Base-by-base conservation (phyloP, 1,284 basidiomycete species). In the Malassezia yamatoensis region DNA sequence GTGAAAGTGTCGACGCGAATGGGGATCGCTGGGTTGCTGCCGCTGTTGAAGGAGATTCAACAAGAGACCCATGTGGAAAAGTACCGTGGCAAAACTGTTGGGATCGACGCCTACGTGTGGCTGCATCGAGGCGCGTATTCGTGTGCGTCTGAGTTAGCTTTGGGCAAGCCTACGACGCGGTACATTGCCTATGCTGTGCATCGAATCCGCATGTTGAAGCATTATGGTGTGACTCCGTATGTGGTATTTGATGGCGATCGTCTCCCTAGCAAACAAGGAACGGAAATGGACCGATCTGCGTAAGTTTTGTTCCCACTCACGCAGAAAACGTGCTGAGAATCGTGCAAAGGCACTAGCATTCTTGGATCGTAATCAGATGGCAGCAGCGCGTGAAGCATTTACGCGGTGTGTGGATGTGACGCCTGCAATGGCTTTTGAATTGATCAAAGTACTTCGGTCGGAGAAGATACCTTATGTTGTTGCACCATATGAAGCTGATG, bases 401-500 rank as follows among this genome's bases (percentile, higher is more conserved):
- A 82, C 85, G 60, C 94, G 94, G 76, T 90, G 87, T 65, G 78
- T 96, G 49, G 94, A 99, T 65, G 87, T 99, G 47, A 96, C 90
- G 3, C 93, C 94, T 1, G 85, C 90, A 74, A 93, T 96, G 88
- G 94, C 94, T 5, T 91, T 83, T 72, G 93, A 98, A 76, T 79
- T 96, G 61, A 96, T 98, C 79, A 96, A 98, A 81, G 90, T 84
- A 65, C 54, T 74, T 18, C 56, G 58, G 18, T 18, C 58, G 10
- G 53, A 67, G 8, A 49, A 40, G 13, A 64, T 74, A 8, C 54
- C 62, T 21, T 96, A 94, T 72, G 80, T 98, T 24, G 94, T 98
- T 5, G 94, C 94, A 5, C 94, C 94, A 0, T 98, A 98, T 76
- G 94, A 99, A 79, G 94, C 94, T 0, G 94, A 99, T 72, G 90